phyloP scores from a whole-genome alignment of 306 rosid species.

The Cicer chorassanicum region DNA sequence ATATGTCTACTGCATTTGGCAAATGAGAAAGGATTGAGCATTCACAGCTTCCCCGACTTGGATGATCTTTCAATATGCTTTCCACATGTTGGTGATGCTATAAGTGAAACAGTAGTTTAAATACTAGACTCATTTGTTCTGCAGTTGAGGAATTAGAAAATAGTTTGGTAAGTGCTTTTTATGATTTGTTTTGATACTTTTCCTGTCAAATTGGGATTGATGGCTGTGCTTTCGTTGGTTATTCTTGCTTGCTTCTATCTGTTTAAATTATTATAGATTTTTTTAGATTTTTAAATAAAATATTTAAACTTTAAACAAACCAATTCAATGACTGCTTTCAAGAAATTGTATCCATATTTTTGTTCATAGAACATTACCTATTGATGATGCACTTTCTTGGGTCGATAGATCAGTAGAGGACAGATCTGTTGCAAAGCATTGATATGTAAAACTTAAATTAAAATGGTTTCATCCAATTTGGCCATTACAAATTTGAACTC shows the following conservation, averaged over 20 bases:
- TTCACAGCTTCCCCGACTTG: constrained; percentile 62
- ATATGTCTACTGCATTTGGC: constrained; percentile 94
- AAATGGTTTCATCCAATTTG: constrained; percentile 3
- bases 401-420: not conserved
- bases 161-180: constrained; percentile 29
- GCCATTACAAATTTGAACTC: not conserved
- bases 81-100: constrained; percentile 43
- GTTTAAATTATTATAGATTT: not conserved
- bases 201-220: constrained; percentile 34
- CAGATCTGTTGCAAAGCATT: not conserved
- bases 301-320: not conserved
- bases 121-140: constrained; percentile 36
- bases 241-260: not conserved
- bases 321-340: not conserved
- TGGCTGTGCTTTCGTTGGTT: constrained; percentile 11
- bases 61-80: constrained; percentile 71
- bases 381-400: constrained; percentile 1
- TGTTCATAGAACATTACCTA: not conserved
- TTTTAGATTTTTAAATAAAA: not conserved
- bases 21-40: constrained; percentile 84
- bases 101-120: constrained; percentile 46
- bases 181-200: constrained; percentile 10
- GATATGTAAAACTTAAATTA: not conserved
- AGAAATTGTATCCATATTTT: not conserved
- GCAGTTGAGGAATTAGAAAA: constrained; percentile 35